Percentiles rank a stretch among this genome's conserved stretches.
phyloP scores from a whole-genome alignment of 2,329 filamentous ascomycete genomes.

The Penicillium sp. region DNA sequence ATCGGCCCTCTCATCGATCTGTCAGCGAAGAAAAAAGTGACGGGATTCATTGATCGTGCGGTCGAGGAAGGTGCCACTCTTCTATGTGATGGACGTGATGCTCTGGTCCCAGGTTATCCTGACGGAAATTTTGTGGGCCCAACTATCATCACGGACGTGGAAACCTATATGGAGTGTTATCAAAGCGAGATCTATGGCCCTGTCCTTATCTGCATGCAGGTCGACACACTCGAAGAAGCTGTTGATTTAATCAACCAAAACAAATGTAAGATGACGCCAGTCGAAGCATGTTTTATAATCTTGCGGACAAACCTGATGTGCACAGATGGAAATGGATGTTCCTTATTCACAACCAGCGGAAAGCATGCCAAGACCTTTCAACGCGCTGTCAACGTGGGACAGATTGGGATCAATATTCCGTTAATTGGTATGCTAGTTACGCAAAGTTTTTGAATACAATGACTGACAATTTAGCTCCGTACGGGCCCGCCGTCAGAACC shows the following conservation, averaged over 20 bases:
- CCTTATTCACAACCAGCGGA: conserved; percentile 36
- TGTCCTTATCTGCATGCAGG: conserved; percentile 36
- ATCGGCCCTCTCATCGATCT: conserved; percentile 62
- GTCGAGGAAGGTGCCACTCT: conserved; percentile 62
- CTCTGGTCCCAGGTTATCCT: conserved; percentile 59
- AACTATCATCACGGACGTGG: conserved; percentile 36
- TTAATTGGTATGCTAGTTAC: conserved; percentile 19
- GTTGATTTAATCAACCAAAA: conserved; percentile 34
- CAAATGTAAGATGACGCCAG: conserved; percentile 10
- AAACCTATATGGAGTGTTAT: conserved; percentile 38
- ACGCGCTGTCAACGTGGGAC: conserved; percentile 29
- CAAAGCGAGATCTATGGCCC: conserved; percentile 39
- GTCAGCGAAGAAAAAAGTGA: conserved; percentile 58
- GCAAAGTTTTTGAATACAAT: no score
- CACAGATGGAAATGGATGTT: conserved; percentile 37
- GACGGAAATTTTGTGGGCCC: conserved; percentile 60
- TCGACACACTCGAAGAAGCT: conserved; percentile 35
- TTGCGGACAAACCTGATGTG: neutral
- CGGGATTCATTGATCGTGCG: conserved; percentile 58
- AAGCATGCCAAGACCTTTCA: conserved; percentile 33
- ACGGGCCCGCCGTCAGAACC: conserved; percentile 23
- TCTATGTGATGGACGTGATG: conserved; percentile 58
- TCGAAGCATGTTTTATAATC: neutral
- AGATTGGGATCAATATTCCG: conserved; percentile 32
- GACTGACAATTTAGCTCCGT: conserved; percentile 18